Base-by-base conservation (phyloP, 2,329 filamentous ascomycete genomes). In the Neonectria coccinea region DNA sequence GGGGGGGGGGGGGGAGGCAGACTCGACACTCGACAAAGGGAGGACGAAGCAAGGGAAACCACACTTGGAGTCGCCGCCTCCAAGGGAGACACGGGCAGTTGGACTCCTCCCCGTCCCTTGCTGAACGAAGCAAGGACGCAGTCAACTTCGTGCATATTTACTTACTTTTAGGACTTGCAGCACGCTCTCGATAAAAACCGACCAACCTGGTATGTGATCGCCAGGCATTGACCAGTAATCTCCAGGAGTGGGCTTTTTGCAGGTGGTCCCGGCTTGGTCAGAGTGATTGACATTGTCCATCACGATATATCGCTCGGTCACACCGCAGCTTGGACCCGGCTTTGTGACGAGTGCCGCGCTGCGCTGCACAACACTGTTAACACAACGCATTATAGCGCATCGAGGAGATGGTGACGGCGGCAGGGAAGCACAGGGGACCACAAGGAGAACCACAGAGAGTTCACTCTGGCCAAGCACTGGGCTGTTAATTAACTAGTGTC, bases 191-290 rank as follows among this genome's bases (percentile, higher is more conserved):
- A 47, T 22, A 11, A 22, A 31, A 16, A 39, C 36, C 16, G 14
- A 60, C 47, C 50, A 20, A 51, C 47, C 36, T 25, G 57, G 55
- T 63, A 62, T 64, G 54, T 61, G 56, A 68, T 55, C 59, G 56
- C 22, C 47, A 66, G 68, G 72, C 70, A 74, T 73, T 74, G 69
- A 74, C 59, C 64, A 72, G 67, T 67, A 73, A 74, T 74, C 65
- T 74, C 61, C 63, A 70, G 51, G 54, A 68, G 69, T 68, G 69
- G 65, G 62, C 70, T 68, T 69, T 39, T 56, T 39, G 62, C 56
- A 39, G 60, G 61, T 67, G 67, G 71, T 70, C 72, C 69, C 66
- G 70, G 71, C 72, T 71, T 63, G 62, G 56, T 41, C 56, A 42
- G 50, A 56, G 41, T 48, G 61, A 64, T 64, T 59, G 44, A 56